These are phyloP conservation scores for Neonectria coccinea DNA, from an alignment of 2,329 filamentous ascomycete species.

Conservation along the genomic window DNA sequence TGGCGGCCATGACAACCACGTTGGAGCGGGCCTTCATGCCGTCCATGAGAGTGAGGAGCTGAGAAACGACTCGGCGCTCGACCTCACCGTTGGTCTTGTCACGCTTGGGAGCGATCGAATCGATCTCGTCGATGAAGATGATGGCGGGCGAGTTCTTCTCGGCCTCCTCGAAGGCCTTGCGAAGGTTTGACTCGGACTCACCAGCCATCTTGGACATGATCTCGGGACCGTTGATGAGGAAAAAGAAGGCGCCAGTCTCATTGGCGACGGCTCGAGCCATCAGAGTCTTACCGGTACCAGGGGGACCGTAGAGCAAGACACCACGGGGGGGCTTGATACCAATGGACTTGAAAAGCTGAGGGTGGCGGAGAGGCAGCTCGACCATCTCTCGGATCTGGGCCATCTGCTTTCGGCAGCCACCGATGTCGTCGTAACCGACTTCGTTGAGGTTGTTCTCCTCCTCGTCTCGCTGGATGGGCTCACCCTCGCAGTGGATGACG, in stretches of 20 bases:
- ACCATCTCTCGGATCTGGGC: constrained; percentile 99
- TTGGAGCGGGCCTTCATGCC: constrained; percentile 99
- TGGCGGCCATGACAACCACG: constrained; percentile 98
- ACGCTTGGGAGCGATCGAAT: constrained; percentile 99
- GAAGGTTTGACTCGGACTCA: constrained; percentile 97
- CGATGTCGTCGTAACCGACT: constrained; percentile 99
- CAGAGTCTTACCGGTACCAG: constrained; percentile 98
- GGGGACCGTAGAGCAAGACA: constrained; percentile 95
- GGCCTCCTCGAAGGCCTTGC: constrained; percentile 99
- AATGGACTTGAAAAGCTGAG: constrained; percentile 99
- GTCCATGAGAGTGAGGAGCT: constrained; percentile 97
- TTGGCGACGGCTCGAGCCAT: constrained; percentile 99
- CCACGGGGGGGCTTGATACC: constrained; percentile 99
- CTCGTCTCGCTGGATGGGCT: constrained; percentile 90
- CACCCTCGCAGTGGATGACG: constrained; percentile 98
- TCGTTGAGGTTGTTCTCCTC: constrained; percentile 99
- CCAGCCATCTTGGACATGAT: constrained; percentile 99
- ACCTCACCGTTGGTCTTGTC: constrained; percentile 99
- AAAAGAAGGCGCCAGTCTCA: constrained; percentile 99
- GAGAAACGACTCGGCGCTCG: constrained; percentile 97
- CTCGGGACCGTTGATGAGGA: constrained; percentile 98
- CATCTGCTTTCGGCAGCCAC: constrained; percentile 99
- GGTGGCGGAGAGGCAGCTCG: constrained; percentile 94
- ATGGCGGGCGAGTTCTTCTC: constrained; percentile 99
- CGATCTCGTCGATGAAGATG: constrained; percentile 99